Evolutionary conservation across 106 monocot species (phyloP), one percentile per base, ranked within the genome.

Genomic region (Acanthochlamys bracteata): DNA sequence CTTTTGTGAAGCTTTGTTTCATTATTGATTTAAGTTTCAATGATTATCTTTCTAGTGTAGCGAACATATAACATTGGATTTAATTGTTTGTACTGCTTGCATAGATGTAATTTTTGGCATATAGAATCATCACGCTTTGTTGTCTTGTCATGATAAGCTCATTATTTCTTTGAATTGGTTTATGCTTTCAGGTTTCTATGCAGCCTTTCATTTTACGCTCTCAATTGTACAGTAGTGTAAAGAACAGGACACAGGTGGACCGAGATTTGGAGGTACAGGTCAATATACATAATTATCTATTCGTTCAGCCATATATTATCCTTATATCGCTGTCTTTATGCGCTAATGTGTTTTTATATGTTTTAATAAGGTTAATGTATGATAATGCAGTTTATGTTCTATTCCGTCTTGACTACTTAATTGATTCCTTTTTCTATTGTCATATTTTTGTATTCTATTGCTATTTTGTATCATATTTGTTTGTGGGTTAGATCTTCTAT

Each of bases 211-310:
- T 89, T 62, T 75, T 93, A 45, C 79, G 71, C 4, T 83, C 85
- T 19, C 93, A 93, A 59, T 65, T 93, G 42, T 93, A 93, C 55
- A 93, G 89, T 53, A 81, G 86, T 53, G 67, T 93, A 51, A 86
- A 79, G 68, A 79, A 93, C 71, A 83, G 93, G 74, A 89, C 89
- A 26, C 93, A 89, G 71, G 93, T 93, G 65, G 93, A 93, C 58
- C 76, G 93, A 76, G 89, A 93, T 21, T 70, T 93, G 57, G 89
- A 93, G 93, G 93, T 86, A 55, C 49, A 14, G 49, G 17, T 49
- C 3, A 10, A 17, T 49, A 14, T 49, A 10, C 49, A 17, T 14
- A 12, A 49, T 49, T 17, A 49, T 2, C 49, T 49, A 14, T 49
- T 49, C 49, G 2, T 49, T 49, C 17, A 17, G 15, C 49, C 41